A percentile compares a stretch with the other conserved stretches of the same genome.
These are phyloP conservation scores for Backusella morwellensis DNA, from an alignment of 192 early-diverging fungal genomes.

Conservation along the genomic window DNA sequence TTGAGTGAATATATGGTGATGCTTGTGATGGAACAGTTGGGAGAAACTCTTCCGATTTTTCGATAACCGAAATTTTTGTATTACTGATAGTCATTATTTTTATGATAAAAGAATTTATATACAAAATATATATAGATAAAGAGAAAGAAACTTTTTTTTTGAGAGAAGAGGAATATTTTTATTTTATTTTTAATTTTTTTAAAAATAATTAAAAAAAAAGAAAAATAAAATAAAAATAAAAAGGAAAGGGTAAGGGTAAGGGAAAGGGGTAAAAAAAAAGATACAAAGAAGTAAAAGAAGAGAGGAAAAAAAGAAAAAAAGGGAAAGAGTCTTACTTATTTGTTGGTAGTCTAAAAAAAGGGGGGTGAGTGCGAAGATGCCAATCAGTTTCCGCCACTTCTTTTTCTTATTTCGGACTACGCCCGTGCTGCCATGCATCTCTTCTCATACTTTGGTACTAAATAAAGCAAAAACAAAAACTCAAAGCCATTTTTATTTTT, in stretches of 20 bases:
- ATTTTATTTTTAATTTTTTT: background rate
- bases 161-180: background rate
- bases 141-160: background rate
- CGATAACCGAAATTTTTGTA: conserved; percentile 9
- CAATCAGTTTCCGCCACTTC: conserved; percentile 22
- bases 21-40: conserved; percentile 7
- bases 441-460: background rate
- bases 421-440: conserved; percentile 18
- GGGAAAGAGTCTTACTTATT: background rate
- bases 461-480: background rate
- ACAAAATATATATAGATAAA: background rate
- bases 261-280: background rate
- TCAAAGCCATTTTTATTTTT: conserved; percentile 8
- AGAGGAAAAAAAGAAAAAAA: background rate
- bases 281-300: background rate
- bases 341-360: conserved; percentile 1
- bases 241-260: background rate
- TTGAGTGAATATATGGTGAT: background rate
- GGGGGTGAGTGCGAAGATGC: background rate
- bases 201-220: conserved; percentile 5
- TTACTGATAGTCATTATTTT: conserved; percentile 2
- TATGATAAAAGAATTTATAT: background rate
- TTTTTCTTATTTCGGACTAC: conserved; percentile 21
- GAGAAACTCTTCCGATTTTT: background rate
- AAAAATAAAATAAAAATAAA: background rate